These are phyloP conservation scores for Russula compacta DNA, from an alignment of 768 basidiomycete genomes.

Conservation along the genomic window DNA sequence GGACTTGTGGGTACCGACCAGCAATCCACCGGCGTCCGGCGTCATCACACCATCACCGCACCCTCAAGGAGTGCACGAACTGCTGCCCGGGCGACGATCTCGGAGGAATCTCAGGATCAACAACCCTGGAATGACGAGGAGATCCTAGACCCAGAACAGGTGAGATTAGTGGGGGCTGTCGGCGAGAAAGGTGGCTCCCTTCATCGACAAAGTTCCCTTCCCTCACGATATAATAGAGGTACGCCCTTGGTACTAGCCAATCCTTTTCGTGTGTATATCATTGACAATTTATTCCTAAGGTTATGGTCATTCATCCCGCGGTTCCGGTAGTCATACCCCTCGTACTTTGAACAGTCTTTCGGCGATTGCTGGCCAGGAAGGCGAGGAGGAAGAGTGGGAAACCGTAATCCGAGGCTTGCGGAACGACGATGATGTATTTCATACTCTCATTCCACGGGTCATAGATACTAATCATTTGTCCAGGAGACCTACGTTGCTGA, in stretches of 20 bases:
- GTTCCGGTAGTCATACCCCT: slow-evolving; percentile 55
- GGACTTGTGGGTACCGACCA: not conserved
- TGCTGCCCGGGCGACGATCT: slow-evolving; percentile 16
- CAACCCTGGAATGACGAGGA: slow-evolving; percentile 18
- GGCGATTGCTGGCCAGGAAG: slow-evolving; percentile 79
- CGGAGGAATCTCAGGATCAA: slow-evolving; percentile 19
- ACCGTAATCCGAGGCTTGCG: slow-evolving; percentile 47
- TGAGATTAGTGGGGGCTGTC: slow-evolving; percentile 10
- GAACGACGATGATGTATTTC: slow-evolving; percentile 58
- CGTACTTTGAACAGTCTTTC: slow-evolving; percentile 74
- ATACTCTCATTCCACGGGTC: not conserved
- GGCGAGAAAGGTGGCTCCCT: slow-evolving; percentile 20
- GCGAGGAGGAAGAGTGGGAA: slow-evolving; percentile 86
- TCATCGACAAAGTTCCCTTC: slow-evolving; percentile 20
- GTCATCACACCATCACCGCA: slow-evolving; percentile 21
- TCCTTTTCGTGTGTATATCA: not conserved
- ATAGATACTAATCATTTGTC: not conserved
- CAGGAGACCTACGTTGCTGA: slow-evolving; percentile 1
- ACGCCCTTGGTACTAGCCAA: not conserved
- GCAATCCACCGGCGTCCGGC: slow-evolving; percentile 14
- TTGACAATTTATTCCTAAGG: slow-evolving; percentile 10
- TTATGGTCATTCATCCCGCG: slow-evolving; percentile 21
- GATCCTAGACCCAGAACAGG: slow-evolving; percentile 15
- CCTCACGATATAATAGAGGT: slow-evolving; percentile 20
- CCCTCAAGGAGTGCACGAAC: slow-evolving; percentile 15